These are phyloP conservation scores for Mortierella sp. DNA, from an alignment of 371 early-diverging fungal species.

Conservation along the genomic window DNA sequence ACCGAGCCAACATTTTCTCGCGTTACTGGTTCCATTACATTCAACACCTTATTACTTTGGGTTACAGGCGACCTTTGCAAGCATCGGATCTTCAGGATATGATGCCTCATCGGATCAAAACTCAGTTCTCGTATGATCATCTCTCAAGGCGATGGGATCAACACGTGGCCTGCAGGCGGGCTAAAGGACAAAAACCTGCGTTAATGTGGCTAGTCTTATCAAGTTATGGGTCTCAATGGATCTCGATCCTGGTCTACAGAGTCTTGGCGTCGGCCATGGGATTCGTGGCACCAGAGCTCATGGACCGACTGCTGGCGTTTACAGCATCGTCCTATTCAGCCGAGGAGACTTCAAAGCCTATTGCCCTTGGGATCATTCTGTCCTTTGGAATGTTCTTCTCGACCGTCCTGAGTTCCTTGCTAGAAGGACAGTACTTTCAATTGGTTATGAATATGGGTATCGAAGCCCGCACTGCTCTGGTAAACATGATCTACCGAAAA, in stretches of 20 bases:
- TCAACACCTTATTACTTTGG: slow-evolving; percentile 28
- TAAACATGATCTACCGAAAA: slow-evolving; percentile 91
- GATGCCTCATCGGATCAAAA: slow-evolving; percentile 26
- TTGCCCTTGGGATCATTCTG: slow-evolving; percentile 12
- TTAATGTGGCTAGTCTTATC: slow-evolving; percentile 10
- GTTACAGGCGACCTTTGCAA: slow-evolving; percentile 20
- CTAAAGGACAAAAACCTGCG: slow-evolving; percentile 2
- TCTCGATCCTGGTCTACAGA: slow-evolving; percentile 22
- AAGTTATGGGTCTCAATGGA: slow-evolving; percentile 16
- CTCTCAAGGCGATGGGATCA: slow-evolving; percentile 16
- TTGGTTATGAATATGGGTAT: slow-evolving; percentile 54
- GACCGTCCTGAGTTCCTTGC: slow-evolving; percentile 14
- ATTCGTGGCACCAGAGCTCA: slow-evolving; percentile 26
- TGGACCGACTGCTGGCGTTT: slow-evolving; percentile 29
- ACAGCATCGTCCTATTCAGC: slow-evolving; percentile 10
- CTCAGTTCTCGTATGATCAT: slow-evolving; percentile 12
- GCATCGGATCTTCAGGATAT: slow-evolving; percentile 11
- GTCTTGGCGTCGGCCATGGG: slow-evolving; percentile 9
- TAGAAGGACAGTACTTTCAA: slow-evolving; percentile 17
- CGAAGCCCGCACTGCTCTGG: slow-evolving; percentile 79
- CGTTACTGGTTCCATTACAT: slow-evolving; percentile 33
- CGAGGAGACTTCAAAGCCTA: too few relatives aligned
- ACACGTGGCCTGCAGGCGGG: background rate
- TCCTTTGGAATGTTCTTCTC: slow-evolving; percentile 26
- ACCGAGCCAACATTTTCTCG: slow-evolving; percentile 33